Percentiles rank a stretch among this genome's conserved stretches.
These are phyloP conservation scores for Petunia axillaris DNA, from an alignment of 257 asterid genomes.

Conservation along the genomic window DNA sequence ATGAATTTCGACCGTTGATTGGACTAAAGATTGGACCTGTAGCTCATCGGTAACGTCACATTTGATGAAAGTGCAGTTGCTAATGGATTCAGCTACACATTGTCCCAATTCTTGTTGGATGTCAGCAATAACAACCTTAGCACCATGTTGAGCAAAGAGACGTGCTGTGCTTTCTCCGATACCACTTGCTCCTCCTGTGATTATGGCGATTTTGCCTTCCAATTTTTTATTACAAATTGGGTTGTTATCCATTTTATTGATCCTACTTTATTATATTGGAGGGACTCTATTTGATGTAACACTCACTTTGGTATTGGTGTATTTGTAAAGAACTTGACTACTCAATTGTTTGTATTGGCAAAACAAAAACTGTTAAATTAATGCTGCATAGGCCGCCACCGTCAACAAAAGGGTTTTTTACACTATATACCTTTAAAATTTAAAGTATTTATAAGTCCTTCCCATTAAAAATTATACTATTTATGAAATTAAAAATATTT, in stretches of 20 bases:
- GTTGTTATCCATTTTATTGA: neutral
- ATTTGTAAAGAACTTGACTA: neutral
- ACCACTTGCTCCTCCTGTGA: slow-evolving; percentile 47
- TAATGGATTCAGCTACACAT: slow-evolving; percentile 29
- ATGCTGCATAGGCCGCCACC: too few species aligned
- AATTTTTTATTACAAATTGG: slow-evolving; percentile 22
- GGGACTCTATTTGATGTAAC: too few species aligned
- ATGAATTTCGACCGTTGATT: neutral
- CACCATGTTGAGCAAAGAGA: slow-evolving; percentile 36
- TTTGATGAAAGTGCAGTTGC: slow-evolving; percentile 27
- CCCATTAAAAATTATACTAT: too few species aligned
- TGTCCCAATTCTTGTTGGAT: slow-evolving; percentile 38
- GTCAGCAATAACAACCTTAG: slow-evolving; percentile 35
- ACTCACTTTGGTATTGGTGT: neutral
- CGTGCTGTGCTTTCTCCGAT: slow-evolving; percentile 39
- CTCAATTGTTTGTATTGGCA: too few species aligned
- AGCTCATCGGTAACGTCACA: slow-evolving; percentile 23
- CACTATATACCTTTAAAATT: too few species aligned
- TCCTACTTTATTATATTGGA: neutral
- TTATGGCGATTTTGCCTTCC: slow-evolving; percentile 36
- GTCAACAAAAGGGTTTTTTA: too few species aligned
- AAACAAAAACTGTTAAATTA: too few species aligned
- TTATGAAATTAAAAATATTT: too few species aligned
- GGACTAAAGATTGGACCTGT: neutral
- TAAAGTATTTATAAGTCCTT: too few species aligned